Base-by-base conservation (phyloP, 768 basidiomycete species). In the Jaapia argillacea region DNA sequence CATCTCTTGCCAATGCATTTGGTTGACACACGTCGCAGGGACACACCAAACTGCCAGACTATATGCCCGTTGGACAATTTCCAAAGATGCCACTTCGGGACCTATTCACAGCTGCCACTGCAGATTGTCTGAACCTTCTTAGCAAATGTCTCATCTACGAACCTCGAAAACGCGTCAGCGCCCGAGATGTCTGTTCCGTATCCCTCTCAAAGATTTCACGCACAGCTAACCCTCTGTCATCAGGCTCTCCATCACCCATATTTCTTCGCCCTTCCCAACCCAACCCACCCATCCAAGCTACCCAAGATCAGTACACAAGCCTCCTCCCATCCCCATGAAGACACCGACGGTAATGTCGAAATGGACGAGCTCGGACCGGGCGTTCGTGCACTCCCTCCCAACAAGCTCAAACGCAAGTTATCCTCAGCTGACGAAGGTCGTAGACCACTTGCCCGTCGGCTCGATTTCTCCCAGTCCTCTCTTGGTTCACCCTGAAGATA, bases 1-100 rank as follows among this genome's bases (percentile, higher is more conserved):
- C 36, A 33, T 6, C 42, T 40, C 33, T 39, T 14, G 28, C 21
- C 28, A 24, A 18, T 41, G 14, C 5, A 14, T 47, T 23, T 37
- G 33, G 22, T 37, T 40, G 14, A 28, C 16, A 20, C 42, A 7
- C 35, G 43, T 35, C 31, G 3, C 51, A 93, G 92, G 91, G 90
- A 6, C 86, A 96, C 62, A 85, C 79, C 2, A 83, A 85, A 61
- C 71, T 99, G 10, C 91, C 92, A 3, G 86, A 94, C 62, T 96
- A 91, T 56, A 72, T 93, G 2, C 71, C 84, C 2, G 78, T 93
- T 10, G 87, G 87, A 27, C 83, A 85, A 51, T 88, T 91, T 57
- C 86, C 88, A 2, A 85, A 83, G 60, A 74, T 81, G 10, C 81
- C 81, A 13, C 67, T 97, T 28, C 78, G 88, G 25, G 80, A 86